Evolutionary conservation across 179 eudicot species (phyloP).

Genomic region (Silene vulgaris): DNA sequence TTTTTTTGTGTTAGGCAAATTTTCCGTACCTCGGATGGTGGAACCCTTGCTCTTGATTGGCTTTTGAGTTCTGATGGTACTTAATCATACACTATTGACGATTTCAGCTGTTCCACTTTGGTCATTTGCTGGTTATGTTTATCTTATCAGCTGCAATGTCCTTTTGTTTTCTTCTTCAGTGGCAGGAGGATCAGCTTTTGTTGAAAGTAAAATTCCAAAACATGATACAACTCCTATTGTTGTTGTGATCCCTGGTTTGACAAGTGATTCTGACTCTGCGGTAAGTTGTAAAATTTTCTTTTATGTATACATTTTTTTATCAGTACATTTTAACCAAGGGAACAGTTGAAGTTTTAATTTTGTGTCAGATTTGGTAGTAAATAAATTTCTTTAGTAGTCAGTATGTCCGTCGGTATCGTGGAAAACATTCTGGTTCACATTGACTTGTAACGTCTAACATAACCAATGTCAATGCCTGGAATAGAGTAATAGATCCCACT

Average conservation of each 20-base stretch:
- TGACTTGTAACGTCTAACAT: neutral
- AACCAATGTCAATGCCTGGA: neutral
- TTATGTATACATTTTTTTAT: neutral
- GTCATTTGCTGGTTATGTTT: neutral
- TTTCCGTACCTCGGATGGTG: constrained; percentile 79
- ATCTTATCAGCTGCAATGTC: constrained; percentile 6
- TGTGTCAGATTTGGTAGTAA: no score
- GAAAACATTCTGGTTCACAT: no score
- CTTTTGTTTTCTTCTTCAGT: constrained; percentile 12
- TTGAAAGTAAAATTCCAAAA: constrained; percentile 12
- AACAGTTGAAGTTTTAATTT: neutral
- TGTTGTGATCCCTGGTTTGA: constrained; percentile 17
- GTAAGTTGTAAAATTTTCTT: constrained; percentile 44
- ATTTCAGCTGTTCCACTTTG: neutral
- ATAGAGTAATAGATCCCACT: neutral
- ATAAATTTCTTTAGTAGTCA: no score
- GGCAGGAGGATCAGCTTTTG: constrained; percentile 8
- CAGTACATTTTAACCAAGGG: neutral
- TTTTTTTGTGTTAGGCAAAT: constrained; percentile 52
- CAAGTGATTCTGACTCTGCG: constrained; percentile 23
- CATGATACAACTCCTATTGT: constrained; percentile 18
- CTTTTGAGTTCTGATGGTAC: constrained; percentile 72
- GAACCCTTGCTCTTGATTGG: constrained; percentile 93
- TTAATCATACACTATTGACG: neutral
- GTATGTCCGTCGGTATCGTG: no score